Base-by-base conservation (phyloP, 2,329 filamentous ascomycete species). In the Dactylellina parvicollis region DNA sequence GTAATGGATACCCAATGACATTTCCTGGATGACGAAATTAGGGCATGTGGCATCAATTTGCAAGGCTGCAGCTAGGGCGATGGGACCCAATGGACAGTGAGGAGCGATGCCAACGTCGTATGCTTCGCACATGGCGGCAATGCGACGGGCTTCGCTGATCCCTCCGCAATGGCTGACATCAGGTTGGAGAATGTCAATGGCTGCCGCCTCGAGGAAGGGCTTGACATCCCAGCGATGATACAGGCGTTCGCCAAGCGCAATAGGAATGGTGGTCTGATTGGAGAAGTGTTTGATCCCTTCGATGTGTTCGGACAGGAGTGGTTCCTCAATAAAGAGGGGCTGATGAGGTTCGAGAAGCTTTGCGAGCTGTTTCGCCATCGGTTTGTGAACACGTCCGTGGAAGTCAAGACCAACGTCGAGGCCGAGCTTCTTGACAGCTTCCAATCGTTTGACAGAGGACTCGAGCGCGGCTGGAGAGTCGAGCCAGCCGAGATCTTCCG, bases 1-100 rank as follows among this genome's bases (percentile, higher is more conserved):
- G 78, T 92, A 93, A 79, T 93, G 91, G 76, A 93, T 92, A 0
- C 90, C 90, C 28, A 92, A 78, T 59, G 87, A 89, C 90, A 92
- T 92, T 80, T 92, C 90, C 78, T 91, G 87, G 30, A 92, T 92
- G 0, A 85, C 86, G 78, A 90, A 92, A 79, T 89, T 92, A 18
- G 84, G 84, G 18, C 82, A 86, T 8, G 81, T 82, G 18, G 85
- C 82, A 22, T 87, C 88, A 0, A 92, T 85, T 75, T 92, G 90
- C 40, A 92, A 83, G 62, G 85, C 88, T 0, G 90, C 90, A 0
- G 90, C 90, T 14, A 92, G 82, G 0, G 90, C 89, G 54, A 92
- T 89, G 0, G 90, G 90, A 0, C 90, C 90, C 0, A 92, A 80
- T 0, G 90, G 90, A 75, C 89, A 92, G 76, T 92, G 90, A 1